Conservation (phyloP, 2,329 filamentous ascomycete genomes). For the Fusarium pseudonygamai region DNA sequence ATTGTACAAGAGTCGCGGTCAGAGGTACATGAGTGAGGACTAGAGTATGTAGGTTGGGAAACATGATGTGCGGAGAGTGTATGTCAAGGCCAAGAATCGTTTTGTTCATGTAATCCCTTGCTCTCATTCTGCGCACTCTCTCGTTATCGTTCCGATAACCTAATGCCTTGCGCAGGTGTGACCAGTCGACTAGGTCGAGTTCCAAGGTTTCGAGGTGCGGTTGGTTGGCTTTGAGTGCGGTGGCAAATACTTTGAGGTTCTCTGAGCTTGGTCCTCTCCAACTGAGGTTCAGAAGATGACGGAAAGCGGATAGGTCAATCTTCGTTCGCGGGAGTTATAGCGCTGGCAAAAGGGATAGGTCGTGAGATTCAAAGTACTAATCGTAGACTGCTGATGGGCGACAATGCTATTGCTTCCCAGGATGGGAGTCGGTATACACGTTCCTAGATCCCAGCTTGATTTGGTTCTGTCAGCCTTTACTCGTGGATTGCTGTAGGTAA, state of each 20-base stretch:
- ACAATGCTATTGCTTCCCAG: not conserved
- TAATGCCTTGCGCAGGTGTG: not conserved
- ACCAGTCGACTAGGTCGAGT: not conserved
- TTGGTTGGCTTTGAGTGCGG: not conserved
- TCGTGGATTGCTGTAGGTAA: not conserved
- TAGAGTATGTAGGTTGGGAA: not conserved
- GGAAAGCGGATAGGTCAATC: not conserved
- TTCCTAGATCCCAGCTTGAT: not conserved
- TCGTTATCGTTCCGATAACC: not conserved
- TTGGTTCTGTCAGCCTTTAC: not conserved
- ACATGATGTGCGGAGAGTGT: not conserved
- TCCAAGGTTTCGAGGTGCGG: not conserved
- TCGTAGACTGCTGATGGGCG: not conserved
- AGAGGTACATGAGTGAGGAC: not conserved
- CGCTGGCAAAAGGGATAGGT: not conserved
- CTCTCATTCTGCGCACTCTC: not conserved
- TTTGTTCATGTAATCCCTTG: not conserved
- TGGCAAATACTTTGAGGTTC: not conserved
- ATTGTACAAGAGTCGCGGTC: fast-evolving
- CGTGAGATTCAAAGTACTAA: not conserved
- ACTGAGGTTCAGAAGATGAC: not conserved
- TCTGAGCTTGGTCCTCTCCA: not conserved
- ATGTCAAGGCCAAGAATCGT: not conserved
- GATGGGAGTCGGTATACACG: not conserved
- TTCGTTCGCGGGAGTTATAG: not conserved